Base-by-base conservation (phyloP, 257 asterid genomes). In the Solanum chmielewskii region DNA sequence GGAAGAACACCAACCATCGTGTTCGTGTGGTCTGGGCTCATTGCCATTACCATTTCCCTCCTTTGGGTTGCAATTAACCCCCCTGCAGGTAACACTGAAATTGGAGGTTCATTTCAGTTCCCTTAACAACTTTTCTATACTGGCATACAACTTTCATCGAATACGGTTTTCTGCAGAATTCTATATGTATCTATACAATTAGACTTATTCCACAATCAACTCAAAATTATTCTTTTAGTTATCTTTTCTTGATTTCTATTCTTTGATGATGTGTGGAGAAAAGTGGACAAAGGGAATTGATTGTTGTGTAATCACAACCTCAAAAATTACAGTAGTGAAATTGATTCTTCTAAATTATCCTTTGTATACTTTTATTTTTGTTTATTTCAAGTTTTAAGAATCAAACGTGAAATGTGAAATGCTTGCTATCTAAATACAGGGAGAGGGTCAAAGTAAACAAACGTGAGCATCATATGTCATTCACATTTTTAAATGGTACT, bases 61-160 rank as follows among this genome's bases (percentile, higher is more conserved):
- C 90, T 94, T 74, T 94, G 98, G 98, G 97, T 95, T 45, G 95
- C 98, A 3, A 95, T 95, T 10, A 91, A 95, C 49, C 98, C 98
- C 11, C 98, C 98, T 0, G 85, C 90, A 1, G 98, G 96, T 4
- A 88, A 76, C 45, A 89, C 86, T 12, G 87, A 87, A 56, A 95
- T 95, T 49, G 98, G 98, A 59, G 98, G 98, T 3, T 94, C 97
- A n/a, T 95, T 95, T 87, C 97, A 94, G 92, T 95, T 95, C 86
- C 98, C 98, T 62, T 95, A 3, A 59, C 12, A 73, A 5, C 10
- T 73, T 29, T 73, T 70, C 11, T 31, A 8, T 69, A 31, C 11
- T 31, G 77, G 44, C n/a, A 70, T 31, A 13, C 20, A 9, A 12
- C 12, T 62, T 69, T 31, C n/a, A 69, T 31, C 1, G 1, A 70